Percentiles rank a stretch among this genome's conserved stretches.
These are phyloP conservation scores for Aspergillus egyptiacus DNA, from an alignment of 495 filamentous ascomycete species.

Conservation along the genomic window DNA sequence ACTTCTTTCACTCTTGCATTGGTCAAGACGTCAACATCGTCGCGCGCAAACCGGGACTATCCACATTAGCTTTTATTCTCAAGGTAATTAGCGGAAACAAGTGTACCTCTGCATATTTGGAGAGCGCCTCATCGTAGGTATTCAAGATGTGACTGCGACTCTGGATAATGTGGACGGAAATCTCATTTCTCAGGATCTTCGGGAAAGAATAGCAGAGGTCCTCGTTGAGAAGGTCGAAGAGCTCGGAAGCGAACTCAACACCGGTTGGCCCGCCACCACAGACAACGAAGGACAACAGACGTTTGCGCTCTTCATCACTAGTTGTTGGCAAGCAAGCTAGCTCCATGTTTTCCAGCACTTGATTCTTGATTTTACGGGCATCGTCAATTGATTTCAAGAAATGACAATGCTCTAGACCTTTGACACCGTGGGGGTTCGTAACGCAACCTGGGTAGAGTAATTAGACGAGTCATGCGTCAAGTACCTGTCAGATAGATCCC, in stretches of 20 bases:
- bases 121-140: constrained; percentile 94
- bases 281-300: constrained; percentile 88
- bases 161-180: constrained; percentile 96
- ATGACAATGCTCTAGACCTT: constrained; percentile 88
- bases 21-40: constrained; percentile 83
- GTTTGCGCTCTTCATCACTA: constrained; percentile 76
- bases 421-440: constrained; percentile 93
- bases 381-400: constrained; percentile 93
- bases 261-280: constrained; percentile 95
- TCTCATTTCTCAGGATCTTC: constrained; percentile 85
- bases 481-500: neutral
- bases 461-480: constrained; percentile 1
- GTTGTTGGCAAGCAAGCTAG: constrained; percentile 90
- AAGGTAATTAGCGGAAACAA: neutral
- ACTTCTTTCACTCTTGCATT: constrained; percentile 92
- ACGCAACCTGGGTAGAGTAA: constrained; percentile 57
- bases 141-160: constrained; percentile 92
- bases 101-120: constrained; percentile 76
- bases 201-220: constrained; percentile 82
- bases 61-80: constrained; percentile 3
- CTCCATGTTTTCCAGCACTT: constrained; percentile 88
- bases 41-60: constrained; percentile 70
- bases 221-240: constrained; percentile 95
- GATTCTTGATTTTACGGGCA: constrained; percentile 80
- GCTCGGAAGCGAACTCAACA: constrained; percentile 94